Evolutionary conservation across 2,329 filamentous ascomycete species (phyloP).

Genomic region (Lasiodiplodia hormozganensis): DNA sequence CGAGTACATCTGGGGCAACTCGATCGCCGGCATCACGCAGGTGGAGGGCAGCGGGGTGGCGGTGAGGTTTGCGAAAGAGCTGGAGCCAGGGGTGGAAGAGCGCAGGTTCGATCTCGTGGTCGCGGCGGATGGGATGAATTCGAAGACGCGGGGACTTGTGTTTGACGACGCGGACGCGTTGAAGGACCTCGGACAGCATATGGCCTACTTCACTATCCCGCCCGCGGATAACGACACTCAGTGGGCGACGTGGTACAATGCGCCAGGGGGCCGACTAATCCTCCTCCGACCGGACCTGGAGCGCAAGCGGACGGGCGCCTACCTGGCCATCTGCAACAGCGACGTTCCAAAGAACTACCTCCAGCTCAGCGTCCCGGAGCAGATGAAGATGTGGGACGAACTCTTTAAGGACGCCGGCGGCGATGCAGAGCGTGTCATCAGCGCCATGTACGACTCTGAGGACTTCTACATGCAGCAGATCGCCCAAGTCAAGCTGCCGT

Average conservation of each 20-base stretch:
- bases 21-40: slow-evolving; percentile 35
- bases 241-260: slow-evolving; percentile 40
- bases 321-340: slow-evolving; percentile 35
- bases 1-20: slow-evolving; percentile 36
- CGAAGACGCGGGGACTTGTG: slow-evolving; percentile 38
- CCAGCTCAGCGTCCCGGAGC: slow-evolving; percentile 32
- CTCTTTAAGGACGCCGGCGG: slow-evolving; percentile 49
- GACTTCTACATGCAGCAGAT: slow-evolving; percentile 56
- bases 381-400: slow-evolving; percentile 37
- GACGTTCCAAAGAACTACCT: slow-evolving; percentile 34
- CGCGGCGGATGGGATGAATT: slow-evolving; percentile 42
- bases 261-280: slow-evolving; percentile 35
- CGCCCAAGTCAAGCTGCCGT: slow-evolving; percentile 47
- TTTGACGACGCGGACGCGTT: slow-evolving; percentile 38
- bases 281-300: slow-evolving; percentile 37
- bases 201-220: slow-evolving; percentile 43
- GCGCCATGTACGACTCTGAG: slow-evolving; percentile 47
- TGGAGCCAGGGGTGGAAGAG: neutral
- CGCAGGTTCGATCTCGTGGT: slow-evolving; percentile 39
- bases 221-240: slow-evolving; percentile 34
- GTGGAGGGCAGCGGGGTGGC: slow-evolving; percentile 31
- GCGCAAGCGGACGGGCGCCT: slow-evolving; percentile 35
- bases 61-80: slow-evolving; percentile 38
- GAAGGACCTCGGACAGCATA: slow-evolving; percentile 38
- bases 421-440: slow-evolving; percentile 45